These are phyloP conservation scores for Aciculosporium take DNA, from an alignment of 2,329 filamentous ascomycete genomes.

Conservation along the genomic window DNA sequence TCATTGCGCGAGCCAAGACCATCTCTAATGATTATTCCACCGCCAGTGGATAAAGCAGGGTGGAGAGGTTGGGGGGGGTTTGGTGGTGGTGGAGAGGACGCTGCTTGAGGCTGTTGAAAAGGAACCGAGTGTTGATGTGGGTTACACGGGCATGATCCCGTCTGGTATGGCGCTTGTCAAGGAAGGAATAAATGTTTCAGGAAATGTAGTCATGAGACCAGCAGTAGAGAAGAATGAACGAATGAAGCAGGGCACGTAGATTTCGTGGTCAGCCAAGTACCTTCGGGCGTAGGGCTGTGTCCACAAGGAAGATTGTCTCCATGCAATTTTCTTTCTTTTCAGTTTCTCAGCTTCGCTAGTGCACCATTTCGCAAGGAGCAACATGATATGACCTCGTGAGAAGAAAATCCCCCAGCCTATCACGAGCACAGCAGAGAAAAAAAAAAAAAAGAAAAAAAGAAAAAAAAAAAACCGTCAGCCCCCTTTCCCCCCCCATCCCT, in stretches of 20 bases:
- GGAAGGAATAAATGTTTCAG: background rate
- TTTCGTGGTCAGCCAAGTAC: background rate
- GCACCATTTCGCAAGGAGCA: background rate
- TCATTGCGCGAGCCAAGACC: slow-evolving; percentile 4
- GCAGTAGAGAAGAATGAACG: background rate
- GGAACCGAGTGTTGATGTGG: too few species aligned
- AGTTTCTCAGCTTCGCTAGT: background rate
- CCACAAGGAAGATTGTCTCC: too few species aligned
- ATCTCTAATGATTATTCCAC: slow-evolving; percentile 6
- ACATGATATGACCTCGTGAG: background rate
- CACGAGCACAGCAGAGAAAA: background rate
- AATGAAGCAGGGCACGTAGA: too few species aligned
- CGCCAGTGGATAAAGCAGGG: background rate
- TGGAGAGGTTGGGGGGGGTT: too few species aligned
- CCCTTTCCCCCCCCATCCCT: background rate
- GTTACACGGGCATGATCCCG: too few species aligned
- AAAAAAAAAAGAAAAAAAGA: background rate
- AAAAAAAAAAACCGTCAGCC: background rate
- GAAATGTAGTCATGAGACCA: background rate
- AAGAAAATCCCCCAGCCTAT: background rate
- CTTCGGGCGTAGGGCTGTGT: too few species aligned
- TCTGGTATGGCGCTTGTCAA: too few species aligned
- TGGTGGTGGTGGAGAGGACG: too few species aligned
- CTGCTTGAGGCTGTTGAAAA: too few species aligned
- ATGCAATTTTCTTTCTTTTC: background rate